A percentile compares a stretch with the other conserved stretches of the same genome.
Evolutionary conservation across 2,329 filamentous ascomycete species (phyloP).

Genomic region (Penicillium sp.): DNA sequence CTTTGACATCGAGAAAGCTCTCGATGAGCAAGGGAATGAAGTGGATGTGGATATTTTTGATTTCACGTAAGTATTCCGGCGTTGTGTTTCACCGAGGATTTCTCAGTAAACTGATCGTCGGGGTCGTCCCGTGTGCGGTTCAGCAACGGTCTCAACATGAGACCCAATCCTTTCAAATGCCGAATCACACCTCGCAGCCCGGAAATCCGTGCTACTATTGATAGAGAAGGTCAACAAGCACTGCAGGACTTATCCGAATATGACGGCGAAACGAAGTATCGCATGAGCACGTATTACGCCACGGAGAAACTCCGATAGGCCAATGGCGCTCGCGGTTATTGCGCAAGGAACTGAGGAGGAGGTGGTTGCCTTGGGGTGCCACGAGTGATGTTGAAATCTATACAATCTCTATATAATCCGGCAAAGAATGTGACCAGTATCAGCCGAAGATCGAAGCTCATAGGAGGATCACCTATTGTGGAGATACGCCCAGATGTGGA

Average conservation of each 20-base stretch:
- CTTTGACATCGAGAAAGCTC: slow-evolving; percentile 51
- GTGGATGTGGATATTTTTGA: slow-evolving; percentile 59
- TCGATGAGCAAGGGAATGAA: slow-evolving; percentile 44
- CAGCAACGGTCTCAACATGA: slow-evolving; percentile 60
- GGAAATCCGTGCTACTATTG: slow-evolving; percentile 51
- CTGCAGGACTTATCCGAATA: slow-evolving; percentile 53
- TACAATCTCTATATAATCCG: neutral
- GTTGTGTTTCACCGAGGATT: slow-evolving; percentile 3
- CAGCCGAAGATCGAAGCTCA: slow-evolving; percentile 4
- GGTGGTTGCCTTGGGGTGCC: neutral
- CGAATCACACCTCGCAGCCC: slow-evolving; percentile 53
- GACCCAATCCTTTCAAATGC: slow-evolving; percentile 57
- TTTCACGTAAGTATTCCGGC: slow-evolving; percentile 48
- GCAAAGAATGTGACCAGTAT: neutral
- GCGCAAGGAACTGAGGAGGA: neutral
- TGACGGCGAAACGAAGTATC: slow-evolving; percentile 58
- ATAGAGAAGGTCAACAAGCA: slow-evolving; percentile 55
- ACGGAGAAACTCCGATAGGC: slow-evolving; percentile 15
- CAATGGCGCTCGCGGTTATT: neutral
- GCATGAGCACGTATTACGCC: slow-evolving; percentile 56
- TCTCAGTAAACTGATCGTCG: slow-evolving; percentile 6
- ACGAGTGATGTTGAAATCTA: neutral
- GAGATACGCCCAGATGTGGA: slow-evolving; percentile 2
- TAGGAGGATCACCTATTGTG: neutral
- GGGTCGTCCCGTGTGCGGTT: neutral